Percentiles rank a stretch among this genome's conserved stretches.
phyloP scores from a whole-genome alignment of 2,329 filamentous ascomycete species.

The Ceratocystis colombiana region DNA sequence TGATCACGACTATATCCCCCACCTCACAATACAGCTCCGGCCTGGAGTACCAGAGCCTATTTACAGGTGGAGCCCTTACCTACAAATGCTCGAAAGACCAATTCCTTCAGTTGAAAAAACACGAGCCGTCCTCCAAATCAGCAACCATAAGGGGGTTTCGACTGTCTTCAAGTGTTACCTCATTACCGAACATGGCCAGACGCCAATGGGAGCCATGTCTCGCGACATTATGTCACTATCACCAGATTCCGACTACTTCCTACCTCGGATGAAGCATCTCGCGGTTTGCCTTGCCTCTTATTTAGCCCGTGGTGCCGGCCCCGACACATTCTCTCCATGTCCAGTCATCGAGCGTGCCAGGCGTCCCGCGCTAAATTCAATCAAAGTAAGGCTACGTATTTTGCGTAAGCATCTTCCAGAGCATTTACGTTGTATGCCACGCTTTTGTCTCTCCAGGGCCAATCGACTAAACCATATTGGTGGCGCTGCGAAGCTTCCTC shows the following conservation, averaged over 20 bases:
- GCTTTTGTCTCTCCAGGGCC: slow-evolving; percentile 5
- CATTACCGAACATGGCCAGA: neutral
- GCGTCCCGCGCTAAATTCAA: neutral
- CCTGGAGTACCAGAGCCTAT: neutral
- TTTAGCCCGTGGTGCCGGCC: neutral
- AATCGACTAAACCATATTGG: neutral
- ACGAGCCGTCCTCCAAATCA: neutral
- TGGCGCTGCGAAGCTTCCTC: neutral
- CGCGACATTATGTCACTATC: neutral
- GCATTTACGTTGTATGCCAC: neutral
- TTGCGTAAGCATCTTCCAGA: slow-evolving; percentile 4
- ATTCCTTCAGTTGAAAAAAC: slow-evolving; percentile 1
- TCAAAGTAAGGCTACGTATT: neutral
- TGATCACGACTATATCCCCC: neutral
- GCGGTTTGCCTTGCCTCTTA: neutral
- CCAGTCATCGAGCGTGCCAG: neutral
- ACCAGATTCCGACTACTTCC: neutral
- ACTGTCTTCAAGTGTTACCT: neutral
- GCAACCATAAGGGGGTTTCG: neutral
- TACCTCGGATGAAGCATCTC: neutral
- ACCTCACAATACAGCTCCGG: slow-evolving; percentile 4
- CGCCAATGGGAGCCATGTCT: neutral
- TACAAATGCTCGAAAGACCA: neutral
- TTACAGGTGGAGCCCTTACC: neutral
- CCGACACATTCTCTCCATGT: neutral